Conservation (phyloP, 768 basidiomycete species). For the Boletales sp. region DNA sequence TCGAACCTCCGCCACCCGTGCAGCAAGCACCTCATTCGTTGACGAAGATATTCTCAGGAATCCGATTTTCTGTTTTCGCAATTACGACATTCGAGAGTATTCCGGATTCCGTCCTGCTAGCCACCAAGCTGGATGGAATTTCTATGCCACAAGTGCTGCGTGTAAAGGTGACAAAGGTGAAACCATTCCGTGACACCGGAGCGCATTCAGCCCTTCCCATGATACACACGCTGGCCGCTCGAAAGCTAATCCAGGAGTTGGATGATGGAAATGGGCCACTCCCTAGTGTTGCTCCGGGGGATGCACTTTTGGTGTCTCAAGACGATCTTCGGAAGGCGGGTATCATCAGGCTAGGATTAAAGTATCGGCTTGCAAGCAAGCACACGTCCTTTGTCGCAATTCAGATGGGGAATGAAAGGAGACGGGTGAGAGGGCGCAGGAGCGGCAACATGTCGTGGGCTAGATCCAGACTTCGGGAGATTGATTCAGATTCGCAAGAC, state of each 20-base stretch:
- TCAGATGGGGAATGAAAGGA: slow-evolving; percentile 31
- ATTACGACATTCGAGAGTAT: slow-evolving; percentile 21
- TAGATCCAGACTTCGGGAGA: slow-evolving; percentile 14
- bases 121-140: slow-evolving; percentile 25
- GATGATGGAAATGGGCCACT: slow-evolving; percentile 35
- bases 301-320: slow-evolving; percentile 23
- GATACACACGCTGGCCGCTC: slow-evolving; percentile 54
- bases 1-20: slow-evolving; percentile 34
- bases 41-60: slow-evolving; percentile 30
- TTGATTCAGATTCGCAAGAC: not conserved
- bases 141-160: slow-evolving; percentile 10
- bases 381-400: slow-evolving; percentile 58
- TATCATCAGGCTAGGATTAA: slow-evolving; percentile 47
- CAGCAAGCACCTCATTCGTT: slow-evolving; percentile 33
- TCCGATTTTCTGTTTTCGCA: slow-evolving; percentile 34
- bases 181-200: slow-evolving; percentile 20
- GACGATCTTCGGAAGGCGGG: slow-evolving; percentile 40
- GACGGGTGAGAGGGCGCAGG: slow-evolving; percentile 5
- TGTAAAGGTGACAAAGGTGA: slow-evolving; percentile 23
- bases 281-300: slow-evolving; percentile 24
- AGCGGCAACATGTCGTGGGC: slow-evolving; percentile 6
- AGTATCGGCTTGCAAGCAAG: slow-evolving; percentile 49
- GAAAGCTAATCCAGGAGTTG: slow-evolving; percentile 51
- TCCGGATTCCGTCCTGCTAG: slow-evolving; percentile 28
- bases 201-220: slow-evolving; percentile 25